Evolutionary conservation across 495 filamentous ascomycete species (phyloP).

Genomic region (Penicillium steckii): DNA sequence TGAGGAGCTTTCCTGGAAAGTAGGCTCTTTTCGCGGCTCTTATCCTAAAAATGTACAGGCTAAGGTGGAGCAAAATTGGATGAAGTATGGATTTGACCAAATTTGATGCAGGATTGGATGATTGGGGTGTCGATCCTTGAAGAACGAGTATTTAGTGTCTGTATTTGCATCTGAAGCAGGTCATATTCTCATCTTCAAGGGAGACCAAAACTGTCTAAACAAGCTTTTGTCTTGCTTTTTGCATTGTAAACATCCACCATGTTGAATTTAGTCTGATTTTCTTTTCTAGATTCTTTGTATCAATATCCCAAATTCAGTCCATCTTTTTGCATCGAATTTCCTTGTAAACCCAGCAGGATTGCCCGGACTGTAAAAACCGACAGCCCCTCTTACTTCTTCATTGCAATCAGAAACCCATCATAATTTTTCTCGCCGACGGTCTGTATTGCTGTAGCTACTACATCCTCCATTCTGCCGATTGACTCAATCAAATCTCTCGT

Average conservation of each 20-base stretch:
- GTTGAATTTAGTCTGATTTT: too few relatives aligned
- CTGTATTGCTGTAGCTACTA: neutral
- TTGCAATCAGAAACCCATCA: neutral
- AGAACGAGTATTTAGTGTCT: too few relatives aligned
- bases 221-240: too few relatives aligned
- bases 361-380: too few relatives aligned
- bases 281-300: too few relatives aligned
- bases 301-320: too few relatives aligned
- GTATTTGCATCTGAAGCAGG: too few relatives aligned
- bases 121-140: neutral
- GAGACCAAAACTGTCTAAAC: too few relatives aligned
- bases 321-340: too few relatives aligned
- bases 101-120: neutral
- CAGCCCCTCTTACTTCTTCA: neutral
- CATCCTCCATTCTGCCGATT: neutral
- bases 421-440: neutral
- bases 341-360: too few relatives aligned
- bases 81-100: slow-evolving; percentile 1
- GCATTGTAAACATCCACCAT: too few relatives aligned
- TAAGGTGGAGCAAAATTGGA: slow-evolving; percentile 11
- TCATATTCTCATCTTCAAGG: too few relatives aligned
- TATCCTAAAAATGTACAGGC: slow-evolving; percentile 14
- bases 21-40: slow-evolving; percentile 15
- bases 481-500: neutral
- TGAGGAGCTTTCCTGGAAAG: slow-evolving; percentile 11